Percentiles rank a stretch among this genome's conserved stretches.
phyloP scores from a whole-genome alignment of 495 filamentous ascomycete species.

The Aspergillus hancockii region DNA sequence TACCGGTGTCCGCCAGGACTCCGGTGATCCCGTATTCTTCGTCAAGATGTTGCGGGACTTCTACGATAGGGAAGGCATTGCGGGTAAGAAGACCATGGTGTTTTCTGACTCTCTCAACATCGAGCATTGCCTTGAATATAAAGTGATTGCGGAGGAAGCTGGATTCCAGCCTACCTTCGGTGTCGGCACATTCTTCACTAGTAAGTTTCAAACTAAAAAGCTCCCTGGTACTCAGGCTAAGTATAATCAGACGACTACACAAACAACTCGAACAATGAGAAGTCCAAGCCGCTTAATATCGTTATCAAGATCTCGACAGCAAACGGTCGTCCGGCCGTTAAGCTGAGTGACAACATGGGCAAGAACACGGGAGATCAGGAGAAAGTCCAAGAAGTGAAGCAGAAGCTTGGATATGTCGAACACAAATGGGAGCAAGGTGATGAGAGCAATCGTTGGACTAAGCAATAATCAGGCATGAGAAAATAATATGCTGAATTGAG shows the following conservation, averaged over 20 bases:
- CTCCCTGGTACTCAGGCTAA: background rate
- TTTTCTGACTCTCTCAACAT: conserved; percentile 96
- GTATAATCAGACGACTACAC: conserved; percentile 72
- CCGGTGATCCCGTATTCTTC: conserved; percentile 82
- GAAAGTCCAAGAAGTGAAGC: conserved; percentile 82
- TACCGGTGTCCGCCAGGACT: conserved; percentile 89
- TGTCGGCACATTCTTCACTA: conserved; percentile 93
- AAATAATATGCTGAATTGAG: background rate
- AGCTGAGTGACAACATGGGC: conserved; percentile 94
- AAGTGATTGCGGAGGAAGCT: conserved; percentile 71
- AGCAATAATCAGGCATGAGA: conserved; percentile 13
- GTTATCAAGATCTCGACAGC: conserved; percentile 94
- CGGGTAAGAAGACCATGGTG: conserved; percentile 86
- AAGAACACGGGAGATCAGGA: conserved; percentile 90
- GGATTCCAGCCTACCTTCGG: conserved; percentile 87
- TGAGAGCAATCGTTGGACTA: conserved; percentile 79
- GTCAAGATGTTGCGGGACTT: conserved; percentile 83
- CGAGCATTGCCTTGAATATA: conserved; percentile 88
- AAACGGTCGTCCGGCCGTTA: conserved; percentile 78
- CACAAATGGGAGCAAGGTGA: conserved; percentile 80
- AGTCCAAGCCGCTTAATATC: conserved; percentile 93
- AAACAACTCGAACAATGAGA: conserved; percentile 65
- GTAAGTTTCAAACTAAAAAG: conserved; percentile 39
- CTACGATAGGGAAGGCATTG: conserved; percentile 76
- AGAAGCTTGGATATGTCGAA: conserved; percentile 80